phyloP scores from a whole-genome alignment of 768 basidiomycete species.

The Lanmaoa pseudosensibilis region DNA sequence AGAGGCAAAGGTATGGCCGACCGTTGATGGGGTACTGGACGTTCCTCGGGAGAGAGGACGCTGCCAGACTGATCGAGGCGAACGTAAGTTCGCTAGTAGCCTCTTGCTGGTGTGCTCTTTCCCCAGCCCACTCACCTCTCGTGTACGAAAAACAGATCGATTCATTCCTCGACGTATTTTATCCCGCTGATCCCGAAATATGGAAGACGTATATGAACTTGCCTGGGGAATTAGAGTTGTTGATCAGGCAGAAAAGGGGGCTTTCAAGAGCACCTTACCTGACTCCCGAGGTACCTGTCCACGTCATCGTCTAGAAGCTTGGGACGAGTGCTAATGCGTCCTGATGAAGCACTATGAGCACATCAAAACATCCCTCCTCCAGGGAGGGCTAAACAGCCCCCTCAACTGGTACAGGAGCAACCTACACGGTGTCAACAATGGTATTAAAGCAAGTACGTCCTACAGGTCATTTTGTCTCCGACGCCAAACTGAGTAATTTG shows the following conservation, averaged over 20 bases:
- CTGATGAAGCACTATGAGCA: slow-evolving; percentile 29
- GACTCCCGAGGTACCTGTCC: slow-evolving; percentile 30
- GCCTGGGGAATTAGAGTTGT: slow-evolving; percentile 36
- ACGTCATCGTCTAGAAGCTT: too few species aligned
- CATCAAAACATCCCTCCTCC: slow-evolving; percentile 27
- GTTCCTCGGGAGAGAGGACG: slow-evolving; percentile 34
- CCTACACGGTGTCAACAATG: slow-evolving; percentile 28
- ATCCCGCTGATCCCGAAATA: slow-evolving; percentile 33
- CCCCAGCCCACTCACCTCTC: background rate
- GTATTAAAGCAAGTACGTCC: slow-evolving; percentile 31
- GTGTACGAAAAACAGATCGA: slow-evolving; percentile 32
- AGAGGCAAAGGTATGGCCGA: slow-evolving; percentile 32
- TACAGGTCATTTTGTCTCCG: background rate
- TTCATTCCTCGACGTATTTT: slow-evolving; percentile 38
- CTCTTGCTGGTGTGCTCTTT: too few species aligned
- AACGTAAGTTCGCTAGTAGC: slow-evolving; percentile 28
- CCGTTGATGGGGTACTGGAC: slow-evolving; percentile 46
- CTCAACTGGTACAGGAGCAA: slow-evolving; percentile 40
- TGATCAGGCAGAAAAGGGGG: slow-evolving; percentile 24
- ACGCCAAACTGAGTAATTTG: background rate
- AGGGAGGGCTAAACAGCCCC: slow-evolving; percentile 35
- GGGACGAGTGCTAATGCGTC: background rate
- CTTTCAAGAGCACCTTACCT: slow-evolving; percentile 32
- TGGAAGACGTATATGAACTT: slow-evolving; percentile 39
- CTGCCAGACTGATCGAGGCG: slow-evolving; percentile 33